A percentile compares a stretch with the other conserved stretches of the same genome.
Evolutionary conservation across 2,329 filamentous ascomycete species (phyloP).

Genomic region (Alternaria panax): DNA sequence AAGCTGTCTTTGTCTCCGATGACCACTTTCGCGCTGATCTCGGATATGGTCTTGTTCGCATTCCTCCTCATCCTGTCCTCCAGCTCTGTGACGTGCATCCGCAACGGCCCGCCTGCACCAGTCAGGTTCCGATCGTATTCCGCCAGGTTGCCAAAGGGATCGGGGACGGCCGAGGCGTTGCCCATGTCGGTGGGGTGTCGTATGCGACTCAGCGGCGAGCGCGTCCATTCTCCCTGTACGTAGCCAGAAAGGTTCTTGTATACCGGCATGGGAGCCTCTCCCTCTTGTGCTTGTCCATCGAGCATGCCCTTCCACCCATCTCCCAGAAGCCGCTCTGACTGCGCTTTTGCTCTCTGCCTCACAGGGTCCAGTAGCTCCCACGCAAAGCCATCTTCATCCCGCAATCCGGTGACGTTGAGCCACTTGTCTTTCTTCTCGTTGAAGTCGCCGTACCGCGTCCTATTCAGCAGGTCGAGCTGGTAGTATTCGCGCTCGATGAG

Average conservation of each 20-base stretch:
- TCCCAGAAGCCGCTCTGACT: slow-evolving; percentile 53
- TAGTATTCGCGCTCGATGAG: slow-evolving; percentile 60
- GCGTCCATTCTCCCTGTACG: slow-evolving; percentile 78
- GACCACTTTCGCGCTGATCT: slow-evolving; percentile 73
- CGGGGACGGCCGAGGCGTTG: slow-evolving; percentile 65
- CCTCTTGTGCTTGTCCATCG: slow-evolving; percentile 49
- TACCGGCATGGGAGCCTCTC: slow-evolving; percentile 58
- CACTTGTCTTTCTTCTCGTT: slow-evolving; percentile 55
- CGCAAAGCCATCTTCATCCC: slow-evolving; percentile 74
- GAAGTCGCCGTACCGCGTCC: slow-evolving; percentile 57
- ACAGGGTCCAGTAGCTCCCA: slow-evolving; percentile 78
- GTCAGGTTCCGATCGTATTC: slow-evolving; percentile 85
- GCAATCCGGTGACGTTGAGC: slow-evolving; percentile 74
- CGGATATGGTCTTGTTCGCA: slow-evolving; percentile 61
- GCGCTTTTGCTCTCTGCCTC: slow-evolving; percentile 69
- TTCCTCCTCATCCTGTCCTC: slow-evolving; percentile 46
- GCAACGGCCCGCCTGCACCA: slow-evolving; percentile 69
- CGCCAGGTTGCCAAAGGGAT: slow-evolving; percentile 68
- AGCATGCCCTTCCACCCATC: slow-evolving; percentile 38
- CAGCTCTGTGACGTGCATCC: slow-evolving; percentile 70
- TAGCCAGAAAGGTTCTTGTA: slow-evolving; percentile 83
- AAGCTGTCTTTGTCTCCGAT: slow-evolving; percentile 74
- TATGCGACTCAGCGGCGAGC: slow-evolving; percentile 59
- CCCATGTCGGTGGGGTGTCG: slow-evolving; percentile 57
- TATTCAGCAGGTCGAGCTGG: slow-evolving; percentile 55